Evolutionary conservation across 768 basidiomycete species (phyloP).

Genomic region (Pluteus cervinus): DNA sequence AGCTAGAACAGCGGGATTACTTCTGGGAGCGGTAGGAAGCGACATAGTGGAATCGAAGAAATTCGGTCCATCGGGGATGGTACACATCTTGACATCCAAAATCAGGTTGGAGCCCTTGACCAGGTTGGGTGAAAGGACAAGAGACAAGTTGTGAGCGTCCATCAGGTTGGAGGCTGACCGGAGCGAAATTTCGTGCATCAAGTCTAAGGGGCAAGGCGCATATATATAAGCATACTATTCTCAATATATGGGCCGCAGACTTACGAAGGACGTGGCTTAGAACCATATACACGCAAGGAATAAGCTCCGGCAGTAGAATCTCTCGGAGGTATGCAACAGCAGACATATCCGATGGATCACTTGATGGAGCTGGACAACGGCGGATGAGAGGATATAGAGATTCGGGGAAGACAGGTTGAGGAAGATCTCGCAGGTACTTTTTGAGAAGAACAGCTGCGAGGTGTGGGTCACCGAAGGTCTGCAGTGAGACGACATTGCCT

Average conservation of each 20-base stretch:
- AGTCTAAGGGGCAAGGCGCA: conserved; percentile 38
- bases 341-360: conserved; percentile 49
- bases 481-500: conserved; percentile 76
- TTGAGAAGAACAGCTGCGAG: conserved; percentile 83
- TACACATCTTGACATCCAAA: conserved; percentile 71
- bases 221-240: background rate
- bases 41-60: conserved; percentile 9
- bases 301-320: conserved; percentile 58
- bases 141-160: conserved; percentile 78
- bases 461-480: conserved; percentile 72
- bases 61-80: conserved; percentile 45
- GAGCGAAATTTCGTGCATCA: conserved; percentile 74
- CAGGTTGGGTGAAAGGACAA: conserved; percentile 78
- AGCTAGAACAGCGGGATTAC: conserved; percentile 19
- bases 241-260: conserved; percentile 14
- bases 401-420: conserved; percentile 75
- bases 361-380: conserved; percentile 57
- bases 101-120: conserved; percentile 62
- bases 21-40: conserved; percentile 1
- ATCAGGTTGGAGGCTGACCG: conserved; percentile 65
- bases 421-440: conserved; percentile 79
- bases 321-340: conserved; percentile 64
- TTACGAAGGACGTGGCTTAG: conserved; percentile 63
- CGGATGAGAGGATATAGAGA: conserved; percentile 56
- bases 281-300: conserved; percentile 67